phyloP scores from a whole-genome alignment of 257 asterid species.

The Penstemon newberryi region DNA sequence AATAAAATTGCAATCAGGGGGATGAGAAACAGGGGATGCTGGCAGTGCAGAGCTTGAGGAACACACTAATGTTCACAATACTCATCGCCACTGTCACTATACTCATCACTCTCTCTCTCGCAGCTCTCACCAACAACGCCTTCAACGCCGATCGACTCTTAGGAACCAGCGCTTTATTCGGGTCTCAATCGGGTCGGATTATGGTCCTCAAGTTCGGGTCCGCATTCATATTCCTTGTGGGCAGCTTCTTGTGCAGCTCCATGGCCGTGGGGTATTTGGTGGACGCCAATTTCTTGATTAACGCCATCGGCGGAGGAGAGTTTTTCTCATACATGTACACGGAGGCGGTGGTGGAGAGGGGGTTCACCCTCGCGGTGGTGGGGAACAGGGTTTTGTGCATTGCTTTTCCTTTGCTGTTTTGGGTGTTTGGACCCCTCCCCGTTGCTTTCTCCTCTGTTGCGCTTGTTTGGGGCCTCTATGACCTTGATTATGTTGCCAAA shows the following conservation, averaged over 20 bases:
- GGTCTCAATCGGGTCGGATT: slow-evolving; percentile 57
- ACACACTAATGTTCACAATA: slow-evolving; percentile 68
- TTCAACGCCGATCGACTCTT: slow-evolving; percentile 47
- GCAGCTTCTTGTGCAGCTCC: slow-evolving; percentile 70
- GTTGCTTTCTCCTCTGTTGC: slow-evolving; percentile 58
- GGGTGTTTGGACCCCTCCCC: slow-evolving; percentile 77
- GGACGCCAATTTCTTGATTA: slow-evolving; percentile 70
- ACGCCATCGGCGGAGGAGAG: slow-evolving; percentile 48
- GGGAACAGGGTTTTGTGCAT: slow-evolving; percentile 69
- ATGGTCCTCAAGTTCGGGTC: slow-evolving; percentile 61
- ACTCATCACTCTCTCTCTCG: slow-evolving; percentile 47
- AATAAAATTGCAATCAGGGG: slow-evolving; percentile 26
- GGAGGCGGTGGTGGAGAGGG: slow-evolving; percentile 61
- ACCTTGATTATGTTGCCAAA: slow-evolving; percentile 53
- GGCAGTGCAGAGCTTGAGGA: slow-evolving; percentile 78
- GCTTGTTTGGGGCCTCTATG: slow-evolving; percentile 59
- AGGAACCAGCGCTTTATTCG: slow-evolving; percentile 37
- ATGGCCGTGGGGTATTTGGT: slow-evolving; percentile 57
- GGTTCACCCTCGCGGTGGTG: slow-evolving; percentile 62
- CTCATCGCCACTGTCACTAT: slow-evolving; percentile 64
- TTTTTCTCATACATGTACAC: slow-evolving; percentile 26
- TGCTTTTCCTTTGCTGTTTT: slow-evolving; percentile 57
- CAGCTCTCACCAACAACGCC: slow-evolving; percentile 71
- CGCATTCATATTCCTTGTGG: slow-evolving; percentile 49
- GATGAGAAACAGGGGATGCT: slow-evolving; percentile 74